Conservation (phyloP, 768 basidiomycete genomes). For the Termitomyces heimii region DNA sequence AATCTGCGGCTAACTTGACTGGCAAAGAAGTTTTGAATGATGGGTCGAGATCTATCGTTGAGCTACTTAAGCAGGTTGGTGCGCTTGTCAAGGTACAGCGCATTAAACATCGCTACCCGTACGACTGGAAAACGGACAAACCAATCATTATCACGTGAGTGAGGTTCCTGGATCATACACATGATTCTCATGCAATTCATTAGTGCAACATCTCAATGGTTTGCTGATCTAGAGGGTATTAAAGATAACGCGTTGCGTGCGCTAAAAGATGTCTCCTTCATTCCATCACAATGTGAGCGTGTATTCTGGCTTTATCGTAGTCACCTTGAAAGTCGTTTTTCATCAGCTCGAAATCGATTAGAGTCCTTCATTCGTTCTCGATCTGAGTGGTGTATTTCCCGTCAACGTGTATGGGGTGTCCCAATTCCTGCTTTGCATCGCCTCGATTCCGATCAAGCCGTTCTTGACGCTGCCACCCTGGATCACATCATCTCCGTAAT, state of each 20-base stretch:
- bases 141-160: slow-evolving; percentile 87
- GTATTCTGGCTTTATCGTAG: background rate
- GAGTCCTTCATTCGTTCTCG: slow-evolving; percentile 81
- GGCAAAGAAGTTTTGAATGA: slow-evolving; percentile 71
- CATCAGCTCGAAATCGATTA: slow-evolving; percentile 77
- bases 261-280: slow-evolving; percentile 66
- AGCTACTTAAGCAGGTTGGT: slow-evolving; percentile 48
- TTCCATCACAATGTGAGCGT: slow-evolving; percentile 63
- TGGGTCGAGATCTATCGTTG: slow-evolving; percentile 64
- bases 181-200: background rate
- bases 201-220: slow-evolving; percentile 96
- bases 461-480: slow-evolving; percentile 61
- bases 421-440: slow-evolving; percentile 89
- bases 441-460: slow-evolving; percentile 49
- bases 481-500: slow-evolving; percentile 75
- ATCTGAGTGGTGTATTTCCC: slow-evolving; percentile 98
- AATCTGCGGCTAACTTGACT: slow-evolving; percentile 40
- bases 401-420: slow-evolving; percentile 96
- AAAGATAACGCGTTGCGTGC: slow-evolving; percentile 70
- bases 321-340: background rate
- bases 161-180: background rate
- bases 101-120: slow-evolving; percentile 87
- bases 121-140: slow-evolving; percentile 93
- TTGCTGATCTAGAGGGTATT: slow-evolving; percentile 84
- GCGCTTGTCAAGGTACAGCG: slow-evolving; percentile 62